Conservation (phyloP, 768 basidiomycete genomes). For the Pisolithus sp. region DNA sequence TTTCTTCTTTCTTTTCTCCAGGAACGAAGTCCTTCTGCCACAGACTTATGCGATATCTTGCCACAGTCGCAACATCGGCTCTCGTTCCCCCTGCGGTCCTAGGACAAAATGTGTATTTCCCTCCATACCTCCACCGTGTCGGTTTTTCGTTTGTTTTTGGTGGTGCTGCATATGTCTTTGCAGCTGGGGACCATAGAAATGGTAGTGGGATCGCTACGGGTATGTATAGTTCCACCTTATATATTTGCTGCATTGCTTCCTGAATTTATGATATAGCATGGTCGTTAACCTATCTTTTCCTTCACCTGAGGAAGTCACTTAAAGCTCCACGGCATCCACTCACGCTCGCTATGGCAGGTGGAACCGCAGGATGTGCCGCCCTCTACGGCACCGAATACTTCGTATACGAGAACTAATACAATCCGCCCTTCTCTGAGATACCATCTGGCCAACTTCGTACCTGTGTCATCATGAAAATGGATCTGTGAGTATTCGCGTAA, state of each 20-base stretch:
- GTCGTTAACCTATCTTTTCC: conserved; percentile 40
- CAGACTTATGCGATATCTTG: neutral
- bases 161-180: conserved; percentile 39
- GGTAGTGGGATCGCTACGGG: conserved; percentile 39
- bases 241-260: neutral
- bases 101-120: conserved; percentile 24
- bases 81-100: conserved; percentile 30
- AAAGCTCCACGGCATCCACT: conserved; percentile 26
- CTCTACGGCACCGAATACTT: conserved; percentile 9
- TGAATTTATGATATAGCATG: conserved; percentile 26
- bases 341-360: conserved; percentile 28
- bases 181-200: conserved; percentile 34
- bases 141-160: conserved; percentile 40
- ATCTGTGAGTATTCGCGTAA: too few species aligned
- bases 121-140: conserved; percentile 36
- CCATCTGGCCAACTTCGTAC: too few species aligned
- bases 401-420: conserved; percentile 2
- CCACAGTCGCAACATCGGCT: conserved; percentile 31
- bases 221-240: neutral
- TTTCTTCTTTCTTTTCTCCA: neutral
- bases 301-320: conserved; percentile 32
- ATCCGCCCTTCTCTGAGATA: too few species aligned
- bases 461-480: too few species aligned
- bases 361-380: conserved; percentile 13
- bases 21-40: too few species aligned